These are phyloP conservation scores for Calamus simplicifolius DNA, from an alignment of 176 grass and related monocot genomes.

Conservation along the genomic window DNA sequence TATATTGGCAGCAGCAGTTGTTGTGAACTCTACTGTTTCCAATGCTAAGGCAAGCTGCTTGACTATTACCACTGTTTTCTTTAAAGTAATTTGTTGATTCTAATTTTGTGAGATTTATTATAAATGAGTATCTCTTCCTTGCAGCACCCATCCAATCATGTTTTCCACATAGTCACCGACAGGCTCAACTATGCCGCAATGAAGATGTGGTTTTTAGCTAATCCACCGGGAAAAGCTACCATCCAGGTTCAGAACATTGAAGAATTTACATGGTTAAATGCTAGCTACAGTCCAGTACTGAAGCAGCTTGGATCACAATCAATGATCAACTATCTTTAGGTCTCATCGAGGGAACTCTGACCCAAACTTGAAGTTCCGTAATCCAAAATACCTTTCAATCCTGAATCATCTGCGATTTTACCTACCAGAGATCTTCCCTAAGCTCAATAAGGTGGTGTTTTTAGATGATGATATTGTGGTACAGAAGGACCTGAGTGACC, in stretches of 20 bases:
- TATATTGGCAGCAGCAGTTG: slow-evolving; percentile 71
- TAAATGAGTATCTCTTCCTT: slow-evolving; percentile 16
- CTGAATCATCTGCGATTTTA: slow-evolving; percentile 97
- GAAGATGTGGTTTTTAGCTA: slow-evolving; percentile 96
- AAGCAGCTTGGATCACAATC: slow-evolving; percentile 73
- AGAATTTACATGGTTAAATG: slow-evolving; percentile 86
- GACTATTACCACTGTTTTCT: neutral
- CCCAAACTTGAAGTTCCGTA: slow-evolving; percentile 74
- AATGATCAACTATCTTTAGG: slow-evolving; percentile 77
- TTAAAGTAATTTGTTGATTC: neutral
- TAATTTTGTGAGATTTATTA: neutral
- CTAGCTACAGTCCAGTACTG: slow-evolving; percentile 86
- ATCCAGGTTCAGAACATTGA: slow-evolving; percentile 82
- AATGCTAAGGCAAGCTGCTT: slow-evolving; percentile 62
- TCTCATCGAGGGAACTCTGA: slow-evolving; percentile 33
- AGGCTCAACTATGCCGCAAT: slow-evolving; percentile 88
- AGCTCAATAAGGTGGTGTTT: slow-evolving; percentile 74
- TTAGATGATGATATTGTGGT: slow-evolving; percentile 88
- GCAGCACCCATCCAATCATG: slow-evolving; percentile 69
- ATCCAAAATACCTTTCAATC: slow-evolving; percentile 90
- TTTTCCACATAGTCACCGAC: slow-evolving; percentile 92
- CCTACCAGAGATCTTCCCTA: slow-evolving; percentile 86
- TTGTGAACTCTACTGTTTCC: slow-evolving; percentile 78
- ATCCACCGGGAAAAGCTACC: slow-evolving; percentile 48
- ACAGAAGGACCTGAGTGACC: slow-evolving; percentile 53